Base-by-base conservation (phyloP, 2,329 filamentous ascomycete species). In the Ophiobolus disseminans region DNA sequence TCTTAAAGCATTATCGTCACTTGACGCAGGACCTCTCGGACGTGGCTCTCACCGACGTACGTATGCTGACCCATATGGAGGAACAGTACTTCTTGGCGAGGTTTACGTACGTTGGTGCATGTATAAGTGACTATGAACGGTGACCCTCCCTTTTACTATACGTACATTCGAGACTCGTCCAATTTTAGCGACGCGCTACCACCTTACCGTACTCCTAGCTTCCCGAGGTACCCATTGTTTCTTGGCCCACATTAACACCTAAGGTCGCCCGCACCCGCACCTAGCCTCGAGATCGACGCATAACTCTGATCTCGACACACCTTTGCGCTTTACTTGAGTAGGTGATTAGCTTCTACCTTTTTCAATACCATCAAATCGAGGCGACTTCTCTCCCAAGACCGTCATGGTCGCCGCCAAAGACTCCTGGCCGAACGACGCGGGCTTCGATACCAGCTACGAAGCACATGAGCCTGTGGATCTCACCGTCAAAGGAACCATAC, bases 371-470 rank as follows among this genome's bases (percentile, higher is more conserved):
- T n/a, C n/a, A n/a, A n/a, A n/a, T n/a, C n/a, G n/a, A n/a, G n/a
- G n/a, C n/a, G n/a, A n/a, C n/a, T n/a, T n/a, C n/a, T n/a, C n/a
- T n/a, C n/a, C n/a, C n/a, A n/a, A n/a, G n/a, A n/a, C n/a, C 19
- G 16, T 17, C 14, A 46, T 52, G 23, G 34, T 44, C 26, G 37
- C 48, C 19, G 62, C 45, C 16, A 63, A 60, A 41, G 55, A 51
- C 26, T 48, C 55, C 14, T 71, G 68, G 68, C 68, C 68, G 5
- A 72, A 70, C 25, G 60, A 62, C 20, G 39, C 53, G 14, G 66
- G 69, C 2, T 91, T 91, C 61, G 82, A 89, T 47, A 82, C 80
- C 14, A 77, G 87, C 32, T 83, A 83, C 10, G 86, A 91, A 60
- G 82, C 89, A 55, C 80, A 80, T 3, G 80, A 81, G 0, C 87